Evolutionary conservation across 345 rosid genomes (phyloP), one percentile per base, ranked within the genome.

Genomic region (Turritis glabra): DNA sequence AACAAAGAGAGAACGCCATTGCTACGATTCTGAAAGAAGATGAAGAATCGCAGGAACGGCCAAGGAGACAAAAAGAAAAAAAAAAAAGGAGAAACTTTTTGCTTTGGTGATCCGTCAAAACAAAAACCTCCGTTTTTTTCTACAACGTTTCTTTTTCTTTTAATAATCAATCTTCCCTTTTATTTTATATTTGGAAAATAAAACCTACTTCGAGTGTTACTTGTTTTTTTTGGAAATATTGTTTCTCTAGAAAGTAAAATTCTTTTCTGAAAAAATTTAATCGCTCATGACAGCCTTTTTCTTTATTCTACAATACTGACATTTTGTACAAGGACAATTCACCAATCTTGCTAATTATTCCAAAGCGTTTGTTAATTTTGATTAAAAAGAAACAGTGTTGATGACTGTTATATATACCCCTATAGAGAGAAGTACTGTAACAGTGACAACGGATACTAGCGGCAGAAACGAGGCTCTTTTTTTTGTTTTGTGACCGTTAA

Each of bases 21-120:
- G 74, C 82, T 62, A 73, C 65, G 82, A 69, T 79, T 73, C 74
- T 63, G 70, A 52, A 25, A 2, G 37, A 55, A 62, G 37, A 52
- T 52, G 7, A 10, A 29, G 80, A 77, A 63, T 69, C 87, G 69
- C 70, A 69, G 75, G 14, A 70, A 70, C 29, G 66, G 71, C 75
- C 2, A 48, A 5, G 11, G 14, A 35, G 29, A 57, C 22, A 35
- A 7, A 5, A 5, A 51, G 2, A 2, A 7, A 15, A 19, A 51
- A 22, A 41, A 29, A 46, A 57, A 67, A 3, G 18, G 27, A 33
- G 44, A 69, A 69, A 52, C 74, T 67, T 75, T 50, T 50, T 19
- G 9, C 18, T 44, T 66, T 57, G 66, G 56, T 29, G 64, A 35
- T 64, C 47, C 30, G 5, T 27, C 30, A 10, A 38, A 41, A 61